Base-by-base conservation (phyloP, 805 yeast genomes). In the Isabelozyma rhagii region DNA sequence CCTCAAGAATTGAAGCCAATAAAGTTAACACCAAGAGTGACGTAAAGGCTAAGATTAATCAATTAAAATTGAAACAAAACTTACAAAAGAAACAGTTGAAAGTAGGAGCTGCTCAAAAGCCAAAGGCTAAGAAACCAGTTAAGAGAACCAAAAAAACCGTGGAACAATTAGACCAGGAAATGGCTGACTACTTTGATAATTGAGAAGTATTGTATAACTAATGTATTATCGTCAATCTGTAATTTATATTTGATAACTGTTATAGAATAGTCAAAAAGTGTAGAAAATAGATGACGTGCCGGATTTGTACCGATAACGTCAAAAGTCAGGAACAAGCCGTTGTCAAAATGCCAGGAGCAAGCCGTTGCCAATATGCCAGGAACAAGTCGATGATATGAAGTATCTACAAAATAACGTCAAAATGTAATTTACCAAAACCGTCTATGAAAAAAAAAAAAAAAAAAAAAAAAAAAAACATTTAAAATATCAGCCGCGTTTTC, bases 91-190 rank as follows among this genome's bases (percentile, higher is more conserved):
- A 40, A 43, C 48, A 47, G 55, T 43, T 40, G 48, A 52, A 44
- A 43, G 51, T 41, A 39, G 50, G 25, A 21, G 55, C 49, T 41
- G 50, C 15, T 55, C 56, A 40, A 52, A 52, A 45, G 52, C 54
- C 38, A 51, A 59, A 55, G 51, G 43, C 48, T 28, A 40, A 45
- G 44, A 66, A 66, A 56, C 64, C 71, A 44, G 68, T 67, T 45
- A 72, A 70, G 62, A 77, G 68, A 55, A 69, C 67, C 55, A 76
- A 77, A 71, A 91, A 91, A 81, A 84, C 96, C 47, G 78, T 88
- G 55, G 98, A 89, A 69, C 93, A 94, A 73, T 83, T 93, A 66
- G 99, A 94, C 73, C 96, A 92, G 67, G 98, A 93, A 76, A 93
- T 94, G 99, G 87, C 91, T 55, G 98, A 92, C 67, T 93, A 93